Percentiles rank a stretch among this genome's conserved stretches.
Conservation (phyloP, 208 protist genomes). For the Trypanosoma theileri region DNA sequence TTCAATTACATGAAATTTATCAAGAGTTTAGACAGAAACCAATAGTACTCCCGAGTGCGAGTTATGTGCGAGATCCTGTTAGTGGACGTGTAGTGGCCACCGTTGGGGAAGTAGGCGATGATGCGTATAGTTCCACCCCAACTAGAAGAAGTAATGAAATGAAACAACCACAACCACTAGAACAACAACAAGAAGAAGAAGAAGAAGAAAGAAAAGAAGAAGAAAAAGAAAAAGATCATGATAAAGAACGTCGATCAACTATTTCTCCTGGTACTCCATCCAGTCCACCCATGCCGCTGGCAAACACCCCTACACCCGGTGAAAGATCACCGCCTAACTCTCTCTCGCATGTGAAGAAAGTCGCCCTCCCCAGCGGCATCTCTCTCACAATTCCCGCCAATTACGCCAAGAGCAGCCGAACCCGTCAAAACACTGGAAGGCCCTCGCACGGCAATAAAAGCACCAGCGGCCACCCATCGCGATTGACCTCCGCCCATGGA, state of each 20-base stretch:
- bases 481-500: too few relatives aligned
- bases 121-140: neutral
- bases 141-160: neutral
- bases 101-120: constrained; percentile 27
- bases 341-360: constrained; percentile 1
- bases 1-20: constrained; percentile 57
- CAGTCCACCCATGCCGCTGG: constrained; percentile 19
- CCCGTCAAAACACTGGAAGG: neutral
- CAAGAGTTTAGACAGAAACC: constrained; percentile 71
- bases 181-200: neutral
- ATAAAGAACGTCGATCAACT: too few relatives aligned
- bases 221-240: too few relatives aligned
- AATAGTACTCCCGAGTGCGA: constrained; percentile 56
- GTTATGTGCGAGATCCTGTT: constrained; percentile 50
- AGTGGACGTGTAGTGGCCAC: constrained; percentile 49
- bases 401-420: constrained; percentile 20
- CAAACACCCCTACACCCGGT: neutral
- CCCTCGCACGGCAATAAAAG: too few relatives aligned
- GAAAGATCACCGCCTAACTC: neutral
- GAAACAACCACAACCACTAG: neutral
- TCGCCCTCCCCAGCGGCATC: neutral
- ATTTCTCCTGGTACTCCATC: too few relatives aligned
- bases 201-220: too few relatives aligned
- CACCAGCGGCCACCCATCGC: too few relatives aligned
- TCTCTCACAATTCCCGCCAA: constrained; percentile 13